A percentile compares a stretch with the other conserved stretches of the same genome.
Conservation (phyloP, 2,329 filamentous ascomycete species). For the Fusarium sacchari region DNA sequence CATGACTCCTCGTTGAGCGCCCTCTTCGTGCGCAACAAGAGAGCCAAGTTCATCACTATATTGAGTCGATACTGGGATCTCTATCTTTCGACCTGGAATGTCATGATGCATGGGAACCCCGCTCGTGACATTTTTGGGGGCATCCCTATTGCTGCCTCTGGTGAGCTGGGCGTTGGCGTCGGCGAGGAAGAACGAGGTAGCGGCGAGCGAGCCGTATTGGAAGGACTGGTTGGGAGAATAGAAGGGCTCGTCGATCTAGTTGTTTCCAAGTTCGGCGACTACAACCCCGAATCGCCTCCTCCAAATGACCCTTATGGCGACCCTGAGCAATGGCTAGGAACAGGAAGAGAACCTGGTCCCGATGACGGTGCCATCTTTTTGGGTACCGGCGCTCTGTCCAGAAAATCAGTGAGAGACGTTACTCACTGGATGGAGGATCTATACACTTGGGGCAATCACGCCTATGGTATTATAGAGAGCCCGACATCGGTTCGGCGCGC, state of each 20-base stretch:
- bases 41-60: slow-evolving; percentile 75
- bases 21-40: slow-evolving; percentile 71
- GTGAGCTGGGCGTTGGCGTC: slow-evolving; percentile 92
- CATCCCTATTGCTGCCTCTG: slow-evolving; percentile 87
- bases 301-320: slow-evolving; percentile 40
- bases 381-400: slow-evolving; percentile 78
- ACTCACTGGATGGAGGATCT: slow-evolving; percentile 90
- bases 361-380: slow-evolving; percentile 90
- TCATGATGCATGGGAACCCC: slow-evolving; percentile 90
- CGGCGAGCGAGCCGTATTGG: slow-evolving; percentile 90
- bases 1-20: slow-evolving; percentile 79
- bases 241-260: slow-evolving; percentile 89
- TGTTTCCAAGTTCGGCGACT: slow-evolving; percentile 83
- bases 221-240: slow-evolving; percentile 82
- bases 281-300: slow-evolving; percentile 43
- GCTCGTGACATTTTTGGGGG: slow-evolving; percentile 81
- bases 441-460: slow-evolving; percentile 82
- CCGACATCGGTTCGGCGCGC: slow-evolving; percentile 72
- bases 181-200: slow-evolving; percentile 96
- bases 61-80: slow-evolving; percentile 85
- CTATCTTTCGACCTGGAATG: slow-evolving; percentile 80
- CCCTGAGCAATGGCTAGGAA: slow-evolving; percentile 73
- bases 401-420: slow-evolving; percentile 75
- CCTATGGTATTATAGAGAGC: slow-evolving; percentile 86
- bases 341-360: slow-evolving; percentile 71